A percentile compares a stretch with the other conserved stretches of the same genome.
Evolutionary conservation across 129 eudicot genomes (phyloP).

Genomic region (Logfia minima): DNA sequence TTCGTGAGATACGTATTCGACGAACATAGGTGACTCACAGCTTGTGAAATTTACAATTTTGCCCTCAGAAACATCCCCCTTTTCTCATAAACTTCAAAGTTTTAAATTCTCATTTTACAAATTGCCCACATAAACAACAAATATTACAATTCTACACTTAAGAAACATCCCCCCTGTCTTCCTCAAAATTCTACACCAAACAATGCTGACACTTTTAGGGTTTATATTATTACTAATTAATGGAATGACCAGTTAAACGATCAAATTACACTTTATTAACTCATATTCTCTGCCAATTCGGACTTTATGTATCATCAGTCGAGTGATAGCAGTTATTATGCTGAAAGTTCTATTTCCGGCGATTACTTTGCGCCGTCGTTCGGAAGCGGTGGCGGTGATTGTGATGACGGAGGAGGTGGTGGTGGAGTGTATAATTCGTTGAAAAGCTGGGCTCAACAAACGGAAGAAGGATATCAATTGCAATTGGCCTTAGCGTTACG

Average conservation of each 20-base stretch:
- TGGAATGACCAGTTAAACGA: conserved; percentile 60
- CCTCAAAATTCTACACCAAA: background rate
- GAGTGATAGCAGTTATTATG: conserved; percentile 88
- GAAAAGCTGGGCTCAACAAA: conserved; percentile 95
- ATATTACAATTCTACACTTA: conserved; percentile 16
- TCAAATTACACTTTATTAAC: conserved; percentile 59
- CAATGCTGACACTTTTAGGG: conserved; percentile 20
- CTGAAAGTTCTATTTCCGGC: conserved; percentile 82
- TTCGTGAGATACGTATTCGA: background rate
- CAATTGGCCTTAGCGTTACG: conserved; percentile 90
- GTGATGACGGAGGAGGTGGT: conserved; percentile 36
- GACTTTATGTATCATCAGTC: conserved; percentile 57
- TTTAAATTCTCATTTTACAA: background rate
- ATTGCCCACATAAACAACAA: background rate
- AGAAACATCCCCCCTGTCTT: conserved; percentile 31
- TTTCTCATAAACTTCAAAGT: background rate
- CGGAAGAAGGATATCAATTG: conserved; percentile 90
- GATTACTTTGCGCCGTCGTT: conserved; percentile 41
- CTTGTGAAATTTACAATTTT: background rate
- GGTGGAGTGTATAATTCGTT: conserved; percentile 45
- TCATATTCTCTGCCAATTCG: conserved; percentile 46
- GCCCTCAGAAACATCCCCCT: conserved; percentile 14
- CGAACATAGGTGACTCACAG: background rate
- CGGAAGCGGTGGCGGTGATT: conserved; percentile 27
- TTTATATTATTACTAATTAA: conserved; percentile 15